phyloP scores from a whole-genome alignment of 768 basidiomycete genomes.

The Amanita jacksonii region DNA sequence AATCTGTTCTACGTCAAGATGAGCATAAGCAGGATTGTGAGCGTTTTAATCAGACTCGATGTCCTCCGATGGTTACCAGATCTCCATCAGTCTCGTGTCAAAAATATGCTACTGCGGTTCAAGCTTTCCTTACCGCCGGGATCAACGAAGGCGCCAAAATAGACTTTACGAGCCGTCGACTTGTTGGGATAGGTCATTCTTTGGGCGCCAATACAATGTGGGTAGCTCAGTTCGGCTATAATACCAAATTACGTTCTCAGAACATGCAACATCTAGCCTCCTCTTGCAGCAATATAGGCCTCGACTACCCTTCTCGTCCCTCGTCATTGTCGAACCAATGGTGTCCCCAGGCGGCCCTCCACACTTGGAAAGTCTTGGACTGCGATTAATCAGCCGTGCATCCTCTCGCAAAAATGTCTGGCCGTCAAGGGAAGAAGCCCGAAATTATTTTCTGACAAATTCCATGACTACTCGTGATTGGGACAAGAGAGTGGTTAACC shows the following conservation, averaged over 20 bases:
- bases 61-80: conserved; percentile 5
- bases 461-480: conserved; percentile 34
- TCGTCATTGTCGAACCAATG: conserved; percentile 60
- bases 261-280: no score
- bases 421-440: conserved; percentile 36
- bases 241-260: neutral
- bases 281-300: conserved; percentile 43
- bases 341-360: conserved; percentile 40
- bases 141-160: conserved; percentile 28
- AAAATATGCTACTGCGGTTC: conserved; percentile 49
- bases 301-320: conserved; percentile 32
- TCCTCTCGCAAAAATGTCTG: conserved; percentile 43
- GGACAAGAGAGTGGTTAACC: conserved; percentile 42
- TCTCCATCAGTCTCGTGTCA: conserved; percentile 48
- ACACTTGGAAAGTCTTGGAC: conserved; percentile 31
- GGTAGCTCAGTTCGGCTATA: neutral
- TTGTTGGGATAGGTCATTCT: conserved; percentile 63
- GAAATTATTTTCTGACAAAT: conserved; percentile 22
- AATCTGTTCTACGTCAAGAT: conserved; percentile 29
- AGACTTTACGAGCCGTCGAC: conserved; percentile 38
- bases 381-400: conserved; percentile 35
- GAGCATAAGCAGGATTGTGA: conserved; percentile 39
- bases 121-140: conserved; percentile 42
- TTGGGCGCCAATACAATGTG: conserved; percentile 59
- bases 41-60: conserved; percentile 12